Evolutionary conservation across 2,329 filamentous ascomycete species (phyloP), one percentile per base, ranked within the genome.

Genomic region (Diaporthe ilicicola): DNA sequence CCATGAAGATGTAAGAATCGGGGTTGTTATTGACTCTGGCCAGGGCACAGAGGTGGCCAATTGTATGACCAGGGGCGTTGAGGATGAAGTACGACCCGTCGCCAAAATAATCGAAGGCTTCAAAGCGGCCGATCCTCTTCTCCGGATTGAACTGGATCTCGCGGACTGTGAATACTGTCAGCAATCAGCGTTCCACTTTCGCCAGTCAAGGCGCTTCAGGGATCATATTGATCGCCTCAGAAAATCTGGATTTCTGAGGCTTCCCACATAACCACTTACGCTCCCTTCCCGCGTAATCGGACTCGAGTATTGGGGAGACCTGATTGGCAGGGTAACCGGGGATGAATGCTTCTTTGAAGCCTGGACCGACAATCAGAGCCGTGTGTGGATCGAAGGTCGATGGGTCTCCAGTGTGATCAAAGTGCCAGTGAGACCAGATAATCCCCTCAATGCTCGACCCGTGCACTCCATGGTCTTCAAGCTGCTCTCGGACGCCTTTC

Each of bases 1-100:
- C 83, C 73, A 85, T 78, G 56, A 85, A 79, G 7, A 85, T 74
- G 67, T 84, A 86, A 0, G 80, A 80, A 46, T 77, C 76, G 1
- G 75, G 70, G 5, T 73, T 66, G 1, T 71, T 70, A 0, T 79
- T 83, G 7, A 81, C 80, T 8, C 83, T 76, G 1, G 82, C 84
- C 4, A 86, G 75, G 3, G 73, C 83, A 61, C 76, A 80, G n/a
- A 72, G 50, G 34, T 72, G 71, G 19, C 71, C 71, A 17, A 68
- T 22, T 3, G 68, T 55, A 46, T 72, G 71, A 24, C 71, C 71
- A 8, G 71, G 71, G 17, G 61, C 64, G 50, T 72, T 69, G n/a
- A 72, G 68, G n/a, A 72, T 62, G 24, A 67, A 72, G 34, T 68
- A 72, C 6, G 67, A 70, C 10, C 71, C 71, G 39, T 72, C 71